Conservation (phyloP, 306 rosid species). For the Crotalaria pallida region DNA sequence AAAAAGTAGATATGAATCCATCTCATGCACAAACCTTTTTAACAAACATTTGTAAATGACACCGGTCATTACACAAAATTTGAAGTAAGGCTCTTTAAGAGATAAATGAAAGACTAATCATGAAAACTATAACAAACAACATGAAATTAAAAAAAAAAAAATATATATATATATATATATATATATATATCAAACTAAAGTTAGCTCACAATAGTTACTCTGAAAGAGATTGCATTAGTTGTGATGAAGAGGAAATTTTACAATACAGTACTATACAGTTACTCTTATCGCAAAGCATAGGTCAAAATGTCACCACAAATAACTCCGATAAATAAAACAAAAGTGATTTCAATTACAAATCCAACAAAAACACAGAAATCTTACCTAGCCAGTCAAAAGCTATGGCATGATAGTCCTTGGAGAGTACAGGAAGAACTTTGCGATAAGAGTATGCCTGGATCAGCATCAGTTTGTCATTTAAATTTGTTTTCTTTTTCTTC, state of each 20-base stretch:
- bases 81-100: neutral
- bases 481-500: conserved; percentile 2
- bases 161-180: no score
- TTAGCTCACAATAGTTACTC: neutral
- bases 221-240: neutral
- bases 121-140: neutral
- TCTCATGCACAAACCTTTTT: neutral
- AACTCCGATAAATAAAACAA: neutral
- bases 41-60: neutral
- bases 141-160: neutral
- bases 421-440: conserved; percentile 74
- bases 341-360: neutral
- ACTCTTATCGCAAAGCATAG: neutral
- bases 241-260: neutral
- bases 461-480: conserved; percentile 15
- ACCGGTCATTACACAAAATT: neutral
- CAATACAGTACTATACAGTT: neutral
- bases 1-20: neutral
- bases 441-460: conserved; percentile 86
- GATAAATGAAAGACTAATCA: neutral
- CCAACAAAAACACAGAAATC: conserved; percentile 11
- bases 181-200: neutral
- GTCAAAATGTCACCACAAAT: neutral
- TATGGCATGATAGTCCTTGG: conserved; percentile 51
- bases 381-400: conserved; percentile 93